Evolutionary conservation across 2,329 filamentous ascomycete species (phyloP).

Genomic region (Aureobasidium namibiae): DNA sequence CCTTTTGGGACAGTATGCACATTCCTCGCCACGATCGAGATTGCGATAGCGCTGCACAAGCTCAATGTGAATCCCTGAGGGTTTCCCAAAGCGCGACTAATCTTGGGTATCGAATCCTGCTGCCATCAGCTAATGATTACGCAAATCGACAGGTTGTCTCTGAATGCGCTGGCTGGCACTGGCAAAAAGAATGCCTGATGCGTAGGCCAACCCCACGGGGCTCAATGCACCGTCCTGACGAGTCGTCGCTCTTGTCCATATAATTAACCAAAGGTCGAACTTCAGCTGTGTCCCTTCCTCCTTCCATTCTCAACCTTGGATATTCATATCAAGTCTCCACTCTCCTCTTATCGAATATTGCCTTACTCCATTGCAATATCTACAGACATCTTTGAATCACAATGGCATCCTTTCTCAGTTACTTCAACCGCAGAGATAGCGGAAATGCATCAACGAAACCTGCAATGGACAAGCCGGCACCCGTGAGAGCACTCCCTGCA

Average conservation of each 20-base stretch:
- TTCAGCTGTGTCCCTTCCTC: background rate
- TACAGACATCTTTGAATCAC: background rate
- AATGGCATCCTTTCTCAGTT: constrained; percentile 12
- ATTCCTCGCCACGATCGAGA: constrained; percentile 2
- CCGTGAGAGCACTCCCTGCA: constrained; percentile 29
- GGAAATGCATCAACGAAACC: constrained; percentile 9
- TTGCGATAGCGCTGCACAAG: constrained; percentile 5
- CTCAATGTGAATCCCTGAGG: background rate
- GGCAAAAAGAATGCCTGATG: background rate
- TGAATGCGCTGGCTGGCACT: background rate
- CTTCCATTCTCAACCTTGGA: background rate
- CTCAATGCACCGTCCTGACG: constrained; percentile 3
- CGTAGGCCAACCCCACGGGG: constrained; percentile 6
- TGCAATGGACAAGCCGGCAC: background rate
- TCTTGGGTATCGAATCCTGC: constrained; percentile 7
- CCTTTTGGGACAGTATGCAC: constrained; percentile 8
- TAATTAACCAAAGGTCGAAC: background rate
- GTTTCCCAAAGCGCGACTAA: background rate
- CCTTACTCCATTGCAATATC: background rate
- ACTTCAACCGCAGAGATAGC: constrained; percentile 12
- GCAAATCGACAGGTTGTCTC: constrained; percentile 3
- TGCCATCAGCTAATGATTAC: constrained; percentile 6
- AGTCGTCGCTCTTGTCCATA: background rate
- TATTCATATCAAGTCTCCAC: background rate
- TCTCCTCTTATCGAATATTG: background rate